These are phyloP conservation scores for Didymella exigua DNA, from an alignment of 2,329 filamentous ascomycete genomes.

Conservation along the genomic window DNA sequence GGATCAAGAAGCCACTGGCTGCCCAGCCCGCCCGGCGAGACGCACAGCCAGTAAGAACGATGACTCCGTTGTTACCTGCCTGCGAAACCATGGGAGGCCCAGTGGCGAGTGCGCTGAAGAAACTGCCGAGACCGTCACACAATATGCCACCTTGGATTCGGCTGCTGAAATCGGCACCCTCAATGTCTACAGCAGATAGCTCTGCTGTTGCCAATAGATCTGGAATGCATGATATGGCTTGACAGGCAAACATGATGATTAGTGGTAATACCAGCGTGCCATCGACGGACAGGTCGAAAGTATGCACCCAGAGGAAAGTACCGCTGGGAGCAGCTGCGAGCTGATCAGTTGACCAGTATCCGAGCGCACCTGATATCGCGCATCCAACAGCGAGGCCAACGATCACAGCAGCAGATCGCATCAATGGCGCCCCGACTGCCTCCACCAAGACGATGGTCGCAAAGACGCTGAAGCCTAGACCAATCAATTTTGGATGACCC, in stretches of 20 bases:
- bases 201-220: slow-evolving; percentile 39
- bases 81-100: slow-evolving; percentile 39
- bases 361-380: slow-evolving; percentile 34
- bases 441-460: slow-evolving; percentile 37
- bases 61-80: slow-evolving; percentile 39
- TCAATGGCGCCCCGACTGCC: slow-evolving; percentile 34
- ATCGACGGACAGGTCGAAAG: slow-evolving; percentile 38
- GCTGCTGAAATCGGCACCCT: slow-evolving; percentile 36
- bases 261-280: slow-evolving; percentile 34
- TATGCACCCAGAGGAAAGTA: slow-evolving; percentile 37
- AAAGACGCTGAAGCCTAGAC: slow-evolving; percentile 38
- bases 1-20: slow-evolving; percentile 33
- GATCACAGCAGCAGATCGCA: slow-evolving; percentile 37
- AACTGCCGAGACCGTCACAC: slow-evolving; percentile 36
- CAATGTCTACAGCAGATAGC: slow-evolving; percentile 33
- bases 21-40: slow-evolving; percentile 37
- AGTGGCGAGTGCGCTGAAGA: slow-evolving; percentile 35
- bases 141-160: slow-evolving; percentile 36
- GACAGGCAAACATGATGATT: slow-evolving; percentile 40
- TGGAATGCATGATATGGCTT: slow-evolving; percentile 47
- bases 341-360: slow-evolving; percentile 33
- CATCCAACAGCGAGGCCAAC: slow-evolving; percentile 37
- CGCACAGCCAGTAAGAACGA: slow-evolving; percentile 35
- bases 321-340: slow-evolving; percentile 28
- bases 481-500: slow-evolving; percentile 39